Percentiles rank a stretch among this genome's conserved stretches.
These are phyloP conservation scores for Verticillium dahliae DNA, from an alignment of 2,329 filamentous ascomycete species.

Conservation along the genomic window DNA sequence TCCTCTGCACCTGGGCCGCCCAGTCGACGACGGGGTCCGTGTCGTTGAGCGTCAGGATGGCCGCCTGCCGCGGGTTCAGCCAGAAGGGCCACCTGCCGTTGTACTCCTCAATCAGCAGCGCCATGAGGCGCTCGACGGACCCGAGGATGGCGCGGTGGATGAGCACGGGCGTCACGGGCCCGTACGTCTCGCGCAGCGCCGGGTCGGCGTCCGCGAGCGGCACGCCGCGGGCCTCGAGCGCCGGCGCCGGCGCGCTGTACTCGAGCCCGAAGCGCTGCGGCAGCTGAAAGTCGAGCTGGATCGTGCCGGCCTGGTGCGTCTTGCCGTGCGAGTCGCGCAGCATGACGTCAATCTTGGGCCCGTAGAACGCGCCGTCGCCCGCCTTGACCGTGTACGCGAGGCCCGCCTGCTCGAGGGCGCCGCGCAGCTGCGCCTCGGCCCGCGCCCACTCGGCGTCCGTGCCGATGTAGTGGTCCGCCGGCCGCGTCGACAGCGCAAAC, in stretches of 20 bases:
- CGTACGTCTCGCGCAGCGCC: conserved; percentile 33
- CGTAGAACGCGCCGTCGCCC: conserved; percentile 85
- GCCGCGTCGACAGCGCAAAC: conserved; percentile 72
- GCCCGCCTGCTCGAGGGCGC: conserved; percentile 57
- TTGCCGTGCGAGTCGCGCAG: conserved; percentile 74
- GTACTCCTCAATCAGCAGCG: conserved; percentile 77
- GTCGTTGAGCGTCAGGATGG: conserved; percentile 67
- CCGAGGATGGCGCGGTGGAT: conserved; percentile 82
- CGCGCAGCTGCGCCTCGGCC: conserved; percentile 32
- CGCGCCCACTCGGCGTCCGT: conserved; percentile 55
- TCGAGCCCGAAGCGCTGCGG: conserved; percentile 74
- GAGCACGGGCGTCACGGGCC: conserved; percentile 64
- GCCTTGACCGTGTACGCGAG: conserved; percentile 68
- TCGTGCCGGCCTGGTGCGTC: conserved; percentile 81
- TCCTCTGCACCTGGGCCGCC: conserved; percentile 38
- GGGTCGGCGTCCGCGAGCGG: conserved; percentile 27
- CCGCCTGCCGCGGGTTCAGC: conserved; percentile 74
- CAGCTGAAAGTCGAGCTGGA: conserved; percentile 86
- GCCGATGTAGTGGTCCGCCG: conserved; percentile 71
- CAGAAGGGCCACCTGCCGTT: conserved; percentile 80
- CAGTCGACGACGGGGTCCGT: conserved; percentile 44
- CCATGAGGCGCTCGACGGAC: conserved; percentile 79
- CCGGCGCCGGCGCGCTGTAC: conserved; percentile 64
- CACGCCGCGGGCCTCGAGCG: conserved; percentile 47
- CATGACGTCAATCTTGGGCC: conserved; percentile 86